Base-by-base conservation (phyloP, 164 flowering plant genomes). In the Stephania cephalantha region DNA sequence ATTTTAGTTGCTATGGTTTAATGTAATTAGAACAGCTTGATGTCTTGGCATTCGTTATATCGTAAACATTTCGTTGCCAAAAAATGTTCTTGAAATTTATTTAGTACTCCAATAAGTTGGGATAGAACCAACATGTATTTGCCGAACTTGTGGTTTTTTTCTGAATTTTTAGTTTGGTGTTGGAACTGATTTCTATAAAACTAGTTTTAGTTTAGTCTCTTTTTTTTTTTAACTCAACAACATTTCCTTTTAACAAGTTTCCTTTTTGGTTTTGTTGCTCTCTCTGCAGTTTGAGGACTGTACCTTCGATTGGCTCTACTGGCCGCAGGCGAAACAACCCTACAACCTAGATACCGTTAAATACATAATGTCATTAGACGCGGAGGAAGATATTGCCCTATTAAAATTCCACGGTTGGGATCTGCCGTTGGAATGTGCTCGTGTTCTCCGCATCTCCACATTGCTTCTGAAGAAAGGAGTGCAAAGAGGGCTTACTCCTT, bases 231-330 rank as follows among this genome's bases (percentile, higher is more conserved):
- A 50, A 58, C 18, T 58, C 64, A 58, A 58, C 64, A 15, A 58
- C 18, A 15, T 4, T 22, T 9, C 42, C 55, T 74, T 35, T 52
- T 12, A 18, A 17, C 4, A 35, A 35, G 4, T 9, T 18, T 73
- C 67, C 46, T 45, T 22, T 10, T 50, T 53, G 42, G 20, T 35
- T 50, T 50, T 53, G 8, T 30, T 69, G 48, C n/a, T 74, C 8
- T 52, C 11, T 69, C 31, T 83, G 76, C 89, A 91, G 96, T 91
- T 91, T 83, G 92, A 89, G 77, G 93, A 89, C 80, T 87, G 90
- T 85, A 88, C 92, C 22, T 90, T 91, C 70, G 93, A 91, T 71
- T 91, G 96, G 96, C 88, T 90, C 9, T 88, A 88, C 81, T 91
- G 97, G 94, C 92, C 94, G 29, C 94, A 90, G 83, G 88, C 93